Conservation (phyloP, 257 asterid genomes). For the Coffea eugenioides region DNA sequence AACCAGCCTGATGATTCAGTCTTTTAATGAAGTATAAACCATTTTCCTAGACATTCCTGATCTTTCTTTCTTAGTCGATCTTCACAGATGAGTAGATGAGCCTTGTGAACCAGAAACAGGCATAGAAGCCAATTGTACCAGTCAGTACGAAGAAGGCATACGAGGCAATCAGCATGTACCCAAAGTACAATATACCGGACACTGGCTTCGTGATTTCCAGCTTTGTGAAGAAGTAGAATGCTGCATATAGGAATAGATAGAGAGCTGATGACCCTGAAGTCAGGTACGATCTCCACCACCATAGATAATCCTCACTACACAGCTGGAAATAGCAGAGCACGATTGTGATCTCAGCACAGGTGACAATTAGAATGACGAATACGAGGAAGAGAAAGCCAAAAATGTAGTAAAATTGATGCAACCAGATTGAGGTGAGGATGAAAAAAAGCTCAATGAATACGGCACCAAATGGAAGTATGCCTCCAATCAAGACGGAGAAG, state of each 20-base stretch:
- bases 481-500: conserved; percentile 77
- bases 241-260: conserved; percentile 79
- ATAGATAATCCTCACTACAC: conserved; percentile 87
- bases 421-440: conserved; percentile 90
- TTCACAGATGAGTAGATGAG: conserved; percentile 88
- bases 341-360: conserved; percentile 85
- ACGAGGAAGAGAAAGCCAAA: conserved; percentile 86
- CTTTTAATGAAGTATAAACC: conserved; percentile 11
- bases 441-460: conserved; percentile 84
- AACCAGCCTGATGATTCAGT: conserved; percentile 1
- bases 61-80: conserved; percentile 48
- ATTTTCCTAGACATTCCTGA: neutral
- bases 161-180: conserved; percentile 87
- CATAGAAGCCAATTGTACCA: conserved; percentile 82
- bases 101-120: conserved; percentile 91
- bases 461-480: conserved; percentile 94
- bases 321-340: conserved; percentile 95
- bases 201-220: conserved; percentile 81
- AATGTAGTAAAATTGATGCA: conserved; percentile 86
- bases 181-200: conserved; percentile 74
- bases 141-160: conserved; percentile 84
- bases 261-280: conserved; percentile 82
- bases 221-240: conserved; percentile 85
- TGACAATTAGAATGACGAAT: conserved; percentile 67
- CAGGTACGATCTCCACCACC: conserved; percentile 97